A percentile compares a stretch with the other conserved stretches of the same genome.
phyloP scores from a whole-genome alignment of 441 rosid species.

The Erysimum cheiri region DNA sequence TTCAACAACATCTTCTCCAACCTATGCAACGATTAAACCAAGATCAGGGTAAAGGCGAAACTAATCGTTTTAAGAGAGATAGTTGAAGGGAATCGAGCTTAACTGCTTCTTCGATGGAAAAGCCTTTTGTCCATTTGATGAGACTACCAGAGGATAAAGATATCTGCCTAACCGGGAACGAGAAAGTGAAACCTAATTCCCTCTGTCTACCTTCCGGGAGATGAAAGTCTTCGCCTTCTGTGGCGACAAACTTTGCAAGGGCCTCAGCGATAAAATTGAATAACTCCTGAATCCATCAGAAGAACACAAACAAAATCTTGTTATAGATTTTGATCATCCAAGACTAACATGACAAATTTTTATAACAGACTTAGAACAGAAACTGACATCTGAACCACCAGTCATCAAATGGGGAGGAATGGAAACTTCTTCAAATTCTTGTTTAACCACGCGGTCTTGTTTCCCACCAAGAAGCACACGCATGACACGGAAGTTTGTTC shows the following conservation, averaged over 20 bases:
- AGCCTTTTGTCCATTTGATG: conserved; percentile 96
- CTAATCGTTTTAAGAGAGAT: background rate
- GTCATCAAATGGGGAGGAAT: conserved; percentile 95
- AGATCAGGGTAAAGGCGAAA: conserved; percentile 11
- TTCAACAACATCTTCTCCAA: conserved; percentile 85
- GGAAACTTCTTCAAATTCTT: conserved; percentile 83
- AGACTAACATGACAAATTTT: background rate
- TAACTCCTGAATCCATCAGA: conserved; percentile 60
- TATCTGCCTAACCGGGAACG: conserved; percentile 79
- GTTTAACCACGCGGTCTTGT: conserved; percentile 64
- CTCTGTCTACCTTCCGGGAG: conserved; percentile 67
- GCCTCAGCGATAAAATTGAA: conserved; percentile 76
- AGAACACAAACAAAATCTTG: background rate
- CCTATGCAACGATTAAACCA: conserved; percentile 48
- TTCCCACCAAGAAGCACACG: conserved; percentile 83
- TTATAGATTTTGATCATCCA: conserved; percentile 3
- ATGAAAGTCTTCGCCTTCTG: conserved; percentile 68
- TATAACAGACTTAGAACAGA: background rate
- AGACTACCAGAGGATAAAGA: conserved; percentile 86
- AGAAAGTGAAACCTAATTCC: conserved; percentile 93
- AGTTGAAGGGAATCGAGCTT: conserved; percentile 5
- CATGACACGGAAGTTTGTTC: conserved; percentile 93
- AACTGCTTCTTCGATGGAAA: conserved; percentile 77
- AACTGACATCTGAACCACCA: conserved; percentile 73
- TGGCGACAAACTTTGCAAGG: conserved; percentile 78